Conservation (phyloP, 371 early-diverging fungal genomes). For the Mortierella sp. region DNA sequence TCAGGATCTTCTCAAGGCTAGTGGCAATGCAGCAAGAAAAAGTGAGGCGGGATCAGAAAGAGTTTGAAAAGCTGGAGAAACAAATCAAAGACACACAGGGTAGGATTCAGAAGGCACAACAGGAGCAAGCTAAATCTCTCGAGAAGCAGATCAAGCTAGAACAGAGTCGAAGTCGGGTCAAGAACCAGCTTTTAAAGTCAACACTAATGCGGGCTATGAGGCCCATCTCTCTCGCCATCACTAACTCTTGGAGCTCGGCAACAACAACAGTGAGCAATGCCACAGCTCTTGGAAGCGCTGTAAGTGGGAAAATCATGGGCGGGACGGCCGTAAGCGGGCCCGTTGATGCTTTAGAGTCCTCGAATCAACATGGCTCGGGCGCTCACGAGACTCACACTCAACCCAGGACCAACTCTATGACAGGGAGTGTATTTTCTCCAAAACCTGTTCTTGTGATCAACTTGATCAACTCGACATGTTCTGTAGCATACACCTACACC, state of each 20-base stretch:
- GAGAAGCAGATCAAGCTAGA: conserved; percentile 73
- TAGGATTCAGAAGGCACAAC: conserved; percentile 75
- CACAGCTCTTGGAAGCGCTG: conserved; percentile 41
- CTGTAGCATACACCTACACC: conserved; percentile 76
- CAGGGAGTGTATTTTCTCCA: conserved; percentile 27
- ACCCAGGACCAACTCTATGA: conserved; percentile 13
- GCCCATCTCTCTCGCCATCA: conserved; percentile 47
- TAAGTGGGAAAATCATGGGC: conserved; percentile 40
- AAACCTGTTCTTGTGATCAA: conserved; percentile 85
- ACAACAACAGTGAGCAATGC: conserved; percentile 55
- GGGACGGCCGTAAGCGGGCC: conserved; percentile 1
- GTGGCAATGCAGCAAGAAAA: conserved; percentile 78
- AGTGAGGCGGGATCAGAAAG: conserved; percentile 76
- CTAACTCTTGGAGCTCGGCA: conserved; percentile 44
- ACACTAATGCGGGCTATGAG: conserved; percentile 64
- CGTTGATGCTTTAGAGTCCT: conserved; percentile 1
- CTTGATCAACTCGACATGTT: conserved; percentile 81
- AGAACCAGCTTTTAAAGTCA: conserved; percentile 68
- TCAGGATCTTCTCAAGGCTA: conserved; percentile 66
- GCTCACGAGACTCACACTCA: conserved; percentile 1
- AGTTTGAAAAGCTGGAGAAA: conserved; percentile 77
- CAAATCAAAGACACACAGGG: conserved; percentile 77
- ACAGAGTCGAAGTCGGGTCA: conserved; percentile 67
- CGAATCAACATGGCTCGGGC: neutral
- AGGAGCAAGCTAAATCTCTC: conserved; percentile 74